A percentile compares a stretch with the other conserved stretches of the same genome.
Conservation (phyloP, 208 protist species). For the Acanthamoeba sp. region DNA sequence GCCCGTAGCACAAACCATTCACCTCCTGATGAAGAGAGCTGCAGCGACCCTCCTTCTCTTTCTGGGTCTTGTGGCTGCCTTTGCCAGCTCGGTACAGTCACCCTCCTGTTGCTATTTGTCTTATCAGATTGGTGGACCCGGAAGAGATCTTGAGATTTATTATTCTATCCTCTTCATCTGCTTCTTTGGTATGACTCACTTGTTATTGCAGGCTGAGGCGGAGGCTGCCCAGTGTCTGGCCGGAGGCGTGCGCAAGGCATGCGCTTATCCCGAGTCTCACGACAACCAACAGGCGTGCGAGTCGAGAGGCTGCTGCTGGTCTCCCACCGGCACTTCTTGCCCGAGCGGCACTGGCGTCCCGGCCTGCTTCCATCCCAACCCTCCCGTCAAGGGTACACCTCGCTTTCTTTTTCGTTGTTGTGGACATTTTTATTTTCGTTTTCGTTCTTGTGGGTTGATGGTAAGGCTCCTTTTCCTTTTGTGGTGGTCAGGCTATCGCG, state of each 20-base stretch:
- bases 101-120: neutral
- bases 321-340: neutral
- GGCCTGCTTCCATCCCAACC: conserved; percentile 54
- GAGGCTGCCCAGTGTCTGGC: neutral
- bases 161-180: no score
- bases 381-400: conserved; percentile 22
- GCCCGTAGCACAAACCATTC: no score
- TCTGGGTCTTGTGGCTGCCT: neutral
- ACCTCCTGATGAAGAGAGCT: neutral
- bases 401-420: conserved; percentile 49
- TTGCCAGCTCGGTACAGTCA: neutral
- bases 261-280: neutral
- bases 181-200: no score
- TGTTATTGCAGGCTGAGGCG: no score
- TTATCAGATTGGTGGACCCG: no score
- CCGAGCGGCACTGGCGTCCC: conserved; percentile 34
- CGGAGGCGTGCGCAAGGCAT: neutral
- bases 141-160: neutral
- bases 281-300: neutral
- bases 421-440: neutral
- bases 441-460: neutral
- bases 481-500: neutral
- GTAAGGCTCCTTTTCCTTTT: neutral
- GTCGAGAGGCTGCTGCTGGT: conserved; percentile 32
- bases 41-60: neutral